These are phyloP conservation scores for Lyophyllum semitale DNA, from an alignment of 768 basidiomycete genomes.

Conservation along the genomic window DNA sequence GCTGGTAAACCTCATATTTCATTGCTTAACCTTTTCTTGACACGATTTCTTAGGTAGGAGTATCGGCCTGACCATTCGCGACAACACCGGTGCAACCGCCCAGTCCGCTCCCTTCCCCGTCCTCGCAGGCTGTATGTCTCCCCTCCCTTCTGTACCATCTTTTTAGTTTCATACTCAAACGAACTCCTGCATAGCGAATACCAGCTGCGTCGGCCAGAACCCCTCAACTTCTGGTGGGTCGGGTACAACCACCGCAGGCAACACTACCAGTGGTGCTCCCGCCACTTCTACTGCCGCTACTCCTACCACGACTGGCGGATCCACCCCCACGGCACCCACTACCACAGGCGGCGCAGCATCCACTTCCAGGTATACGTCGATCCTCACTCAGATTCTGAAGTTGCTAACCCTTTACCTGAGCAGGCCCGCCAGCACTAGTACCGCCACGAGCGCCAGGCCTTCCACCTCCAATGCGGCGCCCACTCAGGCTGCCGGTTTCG, in stretches of 20 bases:
- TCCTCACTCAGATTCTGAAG: background rate
- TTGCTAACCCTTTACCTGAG: background rate
- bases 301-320: constrained; percentile 12
- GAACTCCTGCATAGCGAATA: constrained; percentile 27
- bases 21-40: background rate
- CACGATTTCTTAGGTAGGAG: constrained; percentile 39
- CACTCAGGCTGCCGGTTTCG: constrained; percentile 33
- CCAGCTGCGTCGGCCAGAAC: constrained; percentile 35
- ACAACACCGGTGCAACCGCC: constrained; percentile 49
- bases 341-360: constrained; percentile 4
- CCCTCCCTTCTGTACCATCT: background rate
- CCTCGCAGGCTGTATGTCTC: constrained; percentile 46
- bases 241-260: constrained; percentile 9
- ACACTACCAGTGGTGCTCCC: constrained; percentile 18
- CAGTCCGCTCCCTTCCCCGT: constrained; percentile 59
- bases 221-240: constrained; percentile 15
- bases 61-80: constrained; percentile 63
- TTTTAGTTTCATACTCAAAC: background rate
- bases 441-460: constrained; percentile 5
- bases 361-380: constrained; percentile 2
- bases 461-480: constrained; percentile 29
- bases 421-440: constrained; percentile 5
- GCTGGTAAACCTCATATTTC: constrained; percentile 37
- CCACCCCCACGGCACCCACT: constrained; percentile 10
- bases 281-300: constrained; percentile 6